Conservation (phyloP, 148 eudicot species). For the Cornus florida region DNA sequence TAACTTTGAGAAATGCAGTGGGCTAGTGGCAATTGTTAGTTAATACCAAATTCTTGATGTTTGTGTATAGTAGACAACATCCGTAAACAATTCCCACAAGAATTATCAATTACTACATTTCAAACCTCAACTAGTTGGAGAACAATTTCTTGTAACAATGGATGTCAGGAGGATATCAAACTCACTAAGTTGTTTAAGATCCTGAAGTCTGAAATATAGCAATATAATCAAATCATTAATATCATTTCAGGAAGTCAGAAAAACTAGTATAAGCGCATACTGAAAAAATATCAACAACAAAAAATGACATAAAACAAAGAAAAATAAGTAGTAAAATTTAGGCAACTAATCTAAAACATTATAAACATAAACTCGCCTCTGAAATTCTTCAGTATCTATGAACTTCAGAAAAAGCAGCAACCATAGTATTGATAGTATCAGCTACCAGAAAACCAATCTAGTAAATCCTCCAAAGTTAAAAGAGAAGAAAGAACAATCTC, state of each 20-base stretch:
- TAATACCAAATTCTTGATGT: background rate
- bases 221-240: constrained; percentile 17
- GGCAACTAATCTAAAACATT: constrained; percentile 2
- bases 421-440: too few species aligned
- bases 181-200: constrained; percentile 96
- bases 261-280: background rate
- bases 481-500: too few species aligned
- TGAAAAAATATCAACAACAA: background rate
- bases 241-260: background rate
- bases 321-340: background rate
- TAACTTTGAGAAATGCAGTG: background rate
- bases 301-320: background rate
- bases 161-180: background rate
- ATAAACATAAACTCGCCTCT: constrained; percentile 58
- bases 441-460: too few species aligned
- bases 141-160: background rate
- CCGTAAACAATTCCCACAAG: background rate
- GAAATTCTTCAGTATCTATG: constrained; percentile 87
- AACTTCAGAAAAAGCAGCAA: constrained; percentile 77
- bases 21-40: background rate
- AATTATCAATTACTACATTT: background rate
- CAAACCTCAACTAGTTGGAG: background rate
- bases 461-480: too few species aligned
- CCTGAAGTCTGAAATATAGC: constrained; percentile 72
- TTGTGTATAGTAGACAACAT: background rate